Conservation (phyloP, 139 green algal species). For the Tetradesmus obliquus region DNA sequence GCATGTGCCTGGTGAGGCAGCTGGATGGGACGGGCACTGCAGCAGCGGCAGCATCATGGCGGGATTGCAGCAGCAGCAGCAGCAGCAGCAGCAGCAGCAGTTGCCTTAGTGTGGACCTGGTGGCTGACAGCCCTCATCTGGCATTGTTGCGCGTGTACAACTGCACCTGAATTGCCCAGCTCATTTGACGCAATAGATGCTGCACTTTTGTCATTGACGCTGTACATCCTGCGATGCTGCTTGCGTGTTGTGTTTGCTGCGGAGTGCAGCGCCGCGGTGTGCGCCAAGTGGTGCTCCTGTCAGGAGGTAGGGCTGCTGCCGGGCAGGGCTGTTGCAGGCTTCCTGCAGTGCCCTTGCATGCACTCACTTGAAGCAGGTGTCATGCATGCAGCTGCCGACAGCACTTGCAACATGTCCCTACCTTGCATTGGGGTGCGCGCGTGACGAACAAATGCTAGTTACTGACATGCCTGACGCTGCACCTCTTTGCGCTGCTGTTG, state of each 20-base stretch:
- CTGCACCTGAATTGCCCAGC: too few species aligned
- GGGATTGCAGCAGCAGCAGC: background rate
- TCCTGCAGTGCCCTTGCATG: too few species aligned
- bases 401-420: too few species aligned
- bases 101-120: too few species aligned
- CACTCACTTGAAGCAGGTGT: too few species aligned
- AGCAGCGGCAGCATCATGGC: background rate
- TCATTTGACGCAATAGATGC: background rate
- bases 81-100: background rate
- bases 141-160: too few species aligned
- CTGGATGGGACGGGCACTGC: background rate
- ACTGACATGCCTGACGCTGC: too few species aligned
- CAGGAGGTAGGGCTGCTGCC: conserved; percentile 50
- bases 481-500: too few species aligned
- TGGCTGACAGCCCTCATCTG: too few species aligned
- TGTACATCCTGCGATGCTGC: background rate
- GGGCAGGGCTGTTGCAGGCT: background rate
- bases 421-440: too few species aligned
- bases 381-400: too few species aligned
- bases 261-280: conserved; percentile 49
- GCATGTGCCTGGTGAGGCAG: background rate
- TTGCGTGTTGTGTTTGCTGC: background rate
- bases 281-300: conserved; percentile 61
- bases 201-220: background rate
- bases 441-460: too few species aligned